Conservation (phyloP, 148 eudicot species). For the Camellia lanceoleosa region DNA sequence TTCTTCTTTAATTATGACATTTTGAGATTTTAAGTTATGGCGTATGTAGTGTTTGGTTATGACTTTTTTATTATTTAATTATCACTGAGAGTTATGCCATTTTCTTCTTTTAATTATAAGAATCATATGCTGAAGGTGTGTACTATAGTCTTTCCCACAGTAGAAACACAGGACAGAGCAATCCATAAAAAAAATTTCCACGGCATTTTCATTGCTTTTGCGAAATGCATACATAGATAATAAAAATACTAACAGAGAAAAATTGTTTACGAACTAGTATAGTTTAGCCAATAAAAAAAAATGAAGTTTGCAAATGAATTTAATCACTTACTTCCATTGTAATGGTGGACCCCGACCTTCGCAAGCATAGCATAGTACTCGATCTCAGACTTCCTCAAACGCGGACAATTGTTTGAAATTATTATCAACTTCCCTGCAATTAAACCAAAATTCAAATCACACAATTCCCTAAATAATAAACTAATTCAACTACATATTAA, state of each 20-base stretch:
- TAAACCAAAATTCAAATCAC: background rate
- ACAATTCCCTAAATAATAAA: background rate
- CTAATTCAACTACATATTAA: background rate
- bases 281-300: background rate
- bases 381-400: slow-evolving; percentile 81
- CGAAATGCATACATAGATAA: background rate
- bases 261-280: background rate
- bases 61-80: too few species aligned
- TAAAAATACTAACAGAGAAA: background rate
- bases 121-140: too few species aligned
- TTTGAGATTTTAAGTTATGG: too few species aligned
- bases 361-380: slow-evolving; percentile 94
- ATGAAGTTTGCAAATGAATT: background rate
- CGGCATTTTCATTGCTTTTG: background rate
- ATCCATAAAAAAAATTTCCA: background rate
- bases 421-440: slow-evolving; percentile 76
- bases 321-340: slow-evolving; percentile 72
- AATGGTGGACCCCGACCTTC: slow-evolving; percentile 85
- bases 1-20: too few species aligned
- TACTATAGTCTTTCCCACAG: too few species aligned
- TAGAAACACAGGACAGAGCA: background rate
- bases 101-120: too few species aligned
- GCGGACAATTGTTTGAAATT: slow-evolving; percentile 86
- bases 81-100: too few species aligned
- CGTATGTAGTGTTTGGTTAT: too few species aligned